These are phyloP conservation scores for Parathielavia hyrcaniae DNA, from an alignment of 495 filamentous ascomycete species.

Conservation along the genomic window DNA sequence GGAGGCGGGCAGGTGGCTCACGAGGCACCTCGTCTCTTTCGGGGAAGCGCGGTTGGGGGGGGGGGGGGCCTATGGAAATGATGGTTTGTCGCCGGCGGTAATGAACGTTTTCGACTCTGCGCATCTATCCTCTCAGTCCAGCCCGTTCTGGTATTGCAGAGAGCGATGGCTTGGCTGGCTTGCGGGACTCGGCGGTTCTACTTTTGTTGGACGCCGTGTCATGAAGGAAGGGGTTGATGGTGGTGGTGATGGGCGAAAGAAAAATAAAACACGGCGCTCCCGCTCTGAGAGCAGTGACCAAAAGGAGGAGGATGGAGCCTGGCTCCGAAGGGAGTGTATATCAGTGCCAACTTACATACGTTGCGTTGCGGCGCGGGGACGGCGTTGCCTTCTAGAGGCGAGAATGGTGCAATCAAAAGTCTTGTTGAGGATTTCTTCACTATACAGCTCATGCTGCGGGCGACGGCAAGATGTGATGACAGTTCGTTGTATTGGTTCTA, in stretches of 20 bases:
- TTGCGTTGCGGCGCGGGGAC: conserved; percentile 14
- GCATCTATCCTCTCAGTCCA: conserved; percentile 2
- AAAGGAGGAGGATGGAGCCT: background rate
- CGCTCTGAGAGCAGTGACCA: conserved; percentile 6
- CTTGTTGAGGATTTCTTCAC: background rate
- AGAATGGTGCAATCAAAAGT: conserved; percentile 3
- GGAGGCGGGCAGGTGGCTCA: conserved; percentile 19
- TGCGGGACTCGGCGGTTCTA: background rate
- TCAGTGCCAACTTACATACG: conserved; percentile 27
- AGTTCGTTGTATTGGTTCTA: no score
- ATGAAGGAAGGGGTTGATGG: background rate
- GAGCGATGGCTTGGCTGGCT: conserved; percentile 4
- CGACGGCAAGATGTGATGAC: no score
- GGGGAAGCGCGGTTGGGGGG: conserved; percentile 15
- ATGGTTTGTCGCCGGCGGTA: conserved; percentile 21
- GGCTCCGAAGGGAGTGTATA: conserved; percentile 24
- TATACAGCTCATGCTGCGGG: background rate
- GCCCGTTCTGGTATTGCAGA: background rate
- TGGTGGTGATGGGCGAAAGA: background rate
- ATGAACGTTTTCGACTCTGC: conserved; percentile 18
- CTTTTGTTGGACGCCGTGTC: background rate
- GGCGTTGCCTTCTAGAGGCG: conserved; percentile 11
- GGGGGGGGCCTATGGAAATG: background rate
- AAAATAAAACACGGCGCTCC: background rate
- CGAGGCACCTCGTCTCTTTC: conserved; percentile 7